These are phyloP conservation scores for Musa beccarii DNA, from an alignment of 176 grass and related monocot species.

Conservation along the genomic window DNA sequence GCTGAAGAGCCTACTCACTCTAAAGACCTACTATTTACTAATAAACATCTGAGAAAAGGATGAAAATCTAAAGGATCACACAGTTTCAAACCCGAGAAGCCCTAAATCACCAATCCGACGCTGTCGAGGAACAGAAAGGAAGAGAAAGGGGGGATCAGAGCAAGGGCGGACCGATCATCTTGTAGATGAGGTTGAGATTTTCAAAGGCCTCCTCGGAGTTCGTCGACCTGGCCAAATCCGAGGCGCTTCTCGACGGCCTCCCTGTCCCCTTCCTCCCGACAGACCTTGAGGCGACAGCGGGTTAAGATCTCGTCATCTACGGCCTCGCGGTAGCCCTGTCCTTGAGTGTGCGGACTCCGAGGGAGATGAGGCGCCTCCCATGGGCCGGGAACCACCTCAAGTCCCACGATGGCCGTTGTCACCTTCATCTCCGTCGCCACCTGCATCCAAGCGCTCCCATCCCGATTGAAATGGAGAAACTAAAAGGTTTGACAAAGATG, in stretches of 20 bases:
- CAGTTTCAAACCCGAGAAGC: too few relatives aligned
- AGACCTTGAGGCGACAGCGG: conserved; percentile 24
- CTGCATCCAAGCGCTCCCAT: conserved; percentile 25
- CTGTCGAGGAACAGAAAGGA: too few relatives aligned
- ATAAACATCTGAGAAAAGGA: too few relatives aligned
- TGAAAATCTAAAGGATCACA: too few relatives aligned
- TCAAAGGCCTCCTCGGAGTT: neutral
- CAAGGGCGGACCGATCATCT: neutral
- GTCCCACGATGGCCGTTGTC: conserved; percentile 77
- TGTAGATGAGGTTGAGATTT: neutral
- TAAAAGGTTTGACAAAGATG: too few relatives aligned
- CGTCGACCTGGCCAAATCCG: neutral
- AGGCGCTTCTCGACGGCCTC: conserved; percentile 20
- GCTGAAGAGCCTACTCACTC: too few relatives aligned
- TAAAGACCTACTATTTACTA: too few relatives aligned
- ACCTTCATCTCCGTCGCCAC: conserved; percentile 55
- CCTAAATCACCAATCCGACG: too few relatives aligned
- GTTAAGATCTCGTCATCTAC: conserved; percentile 17
- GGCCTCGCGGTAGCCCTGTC: conserved; percentile 77
- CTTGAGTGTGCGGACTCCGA: neutral
- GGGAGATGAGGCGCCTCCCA: neutral
- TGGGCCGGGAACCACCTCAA: conserved; percentile 42
- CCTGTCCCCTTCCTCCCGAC: conserved; percentile 70
- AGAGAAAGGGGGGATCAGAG: neutral
- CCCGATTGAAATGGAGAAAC: neutral